phyloP scores from a whole-genome alignment of 306 rosid species.

The Cotoneaster glaucophyllus region DNA sequence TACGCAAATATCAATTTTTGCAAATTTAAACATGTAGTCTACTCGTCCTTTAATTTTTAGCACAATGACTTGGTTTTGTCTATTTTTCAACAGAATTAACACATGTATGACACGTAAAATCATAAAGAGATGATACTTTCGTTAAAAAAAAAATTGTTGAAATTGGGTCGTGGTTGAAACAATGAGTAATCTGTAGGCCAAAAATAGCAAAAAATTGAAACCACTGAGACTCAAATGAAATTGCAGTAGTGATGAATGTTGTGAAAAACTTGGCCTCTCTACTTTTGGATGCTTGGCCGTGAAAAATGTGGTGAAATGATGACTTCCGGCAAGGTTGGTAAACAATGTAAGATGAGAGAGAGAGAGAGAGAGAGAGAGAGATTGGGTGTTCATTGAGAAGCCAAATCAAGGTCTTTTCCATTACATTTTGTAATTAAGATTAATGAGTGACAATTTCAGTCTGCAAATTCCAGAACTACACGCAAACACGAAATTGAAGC shows the following conservation, averaged over 20 bases:
- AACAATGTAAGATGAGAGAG: too few species aligned
- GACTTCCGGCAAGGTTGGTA: background rate
- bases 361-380: background rate
- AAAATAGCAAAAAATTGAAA: too few species aligned
- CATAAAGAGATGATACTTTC: background rate
- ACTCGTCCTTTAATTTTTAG: background rate
- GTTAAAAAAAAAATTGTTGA: background rate
- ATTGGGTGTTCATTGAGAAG: constrained; percentile 1
- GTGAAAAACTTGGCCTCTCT: too few species aligned
- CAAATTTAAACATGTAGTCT: too few species aligned
- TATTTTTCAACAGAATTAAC: too few species aligned
- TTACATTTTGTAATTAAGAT: background rate
- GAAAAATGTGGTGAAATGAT: background rate
- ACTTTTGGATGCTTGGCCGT: background rate
- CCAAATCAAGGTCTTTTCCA: constrained; percentile 8
- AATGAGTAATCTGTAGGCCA: too few species aligned
- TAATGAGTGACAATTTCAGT: background rate
- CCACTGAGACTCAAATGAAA: too few species aligned
- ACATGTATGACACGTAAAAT: background rate
- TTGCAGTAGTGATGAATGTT: too few species aligned
- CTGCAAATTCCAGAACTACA: background rate
- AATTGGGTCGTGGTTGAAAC: too few species aligned
- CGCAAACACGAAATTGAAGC: background rate
- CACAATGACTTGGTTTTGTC: too few species aligned
- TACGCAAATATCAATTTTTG: background rate